Percentiles rank a stretch among this genome's conserved stretches.
Conservation (phyloP, 345 rosid genomes). For the Rhodomyrtus tomentosa region DNA sequence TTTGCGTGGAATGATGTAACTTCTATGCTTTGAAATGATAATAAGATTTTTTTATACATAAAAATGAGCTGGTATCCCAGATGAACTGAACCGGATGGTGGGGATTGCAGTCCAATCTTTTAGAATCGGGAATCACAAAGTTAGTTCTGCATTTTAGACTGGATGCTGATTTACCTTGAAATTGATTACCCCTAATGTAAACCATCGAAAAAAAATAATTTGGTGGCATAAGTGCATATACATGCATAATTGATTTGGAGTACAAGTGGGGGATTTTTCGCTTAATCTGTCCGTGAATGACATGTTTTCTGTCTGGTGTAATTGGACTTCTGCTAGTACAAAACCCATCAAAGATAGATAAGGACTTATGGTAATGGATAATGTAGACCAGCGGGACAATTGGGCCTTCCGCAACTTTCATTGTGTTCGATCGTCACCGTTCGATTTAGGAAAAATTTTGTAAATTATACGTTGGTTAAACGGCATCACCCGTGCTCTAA, state of each 20-base stretch:
- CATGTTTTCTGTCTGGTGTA: too few relatives aligned
- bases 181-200: background rate
- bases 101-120: background rate
- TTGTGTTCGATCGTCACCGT: too few relatives aligned
- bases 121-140: background rate
- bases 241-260: background rate
- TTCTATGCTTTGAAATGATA: background rate
- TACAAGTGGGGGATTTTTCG: background rate
- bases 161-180: background rate
- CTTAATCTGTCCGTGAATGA: too few relatives aligned
- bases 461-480: too few relatives aligned
- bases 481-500: too few relatives aligned
- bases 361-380: background rate
- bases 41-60: background rate
- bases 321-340: too few relatives aligned
- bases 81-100: accelerated
- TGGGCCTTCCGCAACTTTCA: background rate
- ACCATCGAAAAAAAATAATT: background rate
- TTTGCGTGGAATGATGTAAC: background rate
- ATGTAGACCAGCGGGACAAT: background rate
- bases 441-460: too few relatives aligned
- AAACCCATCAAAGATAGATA: too few relatives aligned
- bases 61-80: background rate
- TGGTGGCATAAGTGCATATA: background rate
- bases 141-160: background rate